Conservation (phyloP, 2,329 filamentous ascomycete genomes). For the Nemania sp. region DNA sequence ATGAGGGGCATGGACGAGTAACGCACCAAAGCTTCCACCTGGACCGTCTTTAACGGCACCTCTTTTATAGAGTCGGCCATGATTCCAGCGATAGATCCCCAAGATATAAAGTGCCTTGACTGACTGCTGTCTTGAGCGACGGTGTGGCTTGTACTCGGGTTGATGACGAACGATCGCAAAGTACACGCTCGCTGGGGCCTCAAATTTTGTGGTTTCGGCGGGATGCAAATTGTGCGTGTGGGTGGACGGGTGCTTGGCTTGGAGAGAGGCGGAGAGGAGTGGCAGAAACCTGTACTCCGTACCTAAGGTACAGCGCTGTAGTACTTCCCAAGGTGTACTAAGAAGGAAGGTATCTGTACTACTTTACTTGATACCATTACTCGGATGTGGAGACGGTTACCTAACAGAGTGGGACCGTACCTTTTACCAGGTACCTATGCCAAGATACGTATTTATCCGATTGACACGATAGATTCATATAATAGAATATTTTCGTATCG, state of each 20-base stretch:
- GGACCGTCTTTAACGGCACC: constrained; percentile 83
- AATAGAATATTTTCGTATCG: neutral
- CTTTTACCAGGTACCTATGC: neutral
- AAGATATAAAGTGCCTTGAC: constrained; percentile 8
- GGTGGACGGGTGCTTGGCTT: constrained; percentile 20
- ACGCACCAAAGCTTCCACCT: constrained; percentile 93
- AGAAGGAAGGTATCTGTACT: neutral
- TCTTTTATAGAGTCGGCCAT: constrained; percentile 74
- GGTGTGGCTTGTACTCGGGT: constrained; percentile 30
- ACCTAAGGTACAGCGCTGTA: neutral
- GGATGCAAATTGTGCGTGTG: constrained; percentile 49
- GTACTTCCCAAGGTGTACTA: neutral
- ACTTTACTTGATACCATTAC: neutral
- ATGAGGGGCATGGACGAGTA: constrained; percentile 49
- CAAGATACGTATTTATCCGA: neutral
- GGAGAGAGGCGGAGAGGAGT: constrained; percentile 37
- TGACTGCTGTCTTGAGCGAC: constrained; percentile 14
- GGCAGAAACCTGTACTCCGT: constrained; percentile 38
- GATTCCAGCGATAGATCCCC: constrained; percentile 46
- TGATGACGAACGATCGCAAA: constrained; percentile 37
- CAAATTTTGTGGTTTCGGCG: constrained; percentile 49
- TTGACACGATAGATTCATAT: neutral
- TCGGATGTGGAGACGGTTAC: neutral
- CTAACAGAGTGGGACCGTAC: neutral
- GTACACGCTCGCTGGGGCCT: constrained; percentile 37